Conservation (phyloP, 441 rosid species). For the Eruca vesicaria region DNA sequence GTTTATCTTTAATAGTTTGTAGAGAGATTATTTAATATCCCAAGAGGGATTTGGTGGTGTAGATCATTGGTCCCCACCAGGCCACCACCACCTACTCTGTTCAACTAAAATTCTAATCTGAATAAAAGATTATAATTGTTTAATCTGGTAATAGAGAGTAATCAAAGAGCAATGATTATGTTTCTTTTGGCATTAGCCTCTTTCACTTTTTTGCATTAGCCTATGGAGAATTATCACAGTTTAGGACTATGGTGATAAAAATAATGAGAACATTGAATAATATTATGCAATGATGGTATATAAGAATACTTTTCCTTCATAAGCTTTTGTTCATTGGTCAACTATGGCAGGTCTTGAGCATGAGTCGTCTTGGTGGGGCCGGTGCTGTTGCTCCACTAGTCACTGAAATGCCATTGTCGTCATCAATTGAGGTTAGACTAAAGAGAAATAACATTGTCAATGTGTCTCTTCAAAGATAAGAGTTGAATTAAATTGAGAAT, state of each 20-base stretch:
- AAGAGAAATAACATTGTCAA: neutral
- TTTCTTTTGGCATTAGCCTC: constrained; percentile 17
- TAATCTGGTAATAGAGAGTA: constrained; percentile 8
- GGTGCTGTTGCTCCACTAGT: constrained; percentile 99
- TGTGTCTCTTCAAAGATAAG: neutral
- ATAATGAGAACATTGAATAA: constrained; percentile 12
- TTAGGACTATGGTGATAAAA: constrained; percentile 4
- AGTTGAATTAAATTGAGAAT: neutral
- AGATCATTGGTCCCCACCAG: constrained; percentile 32
- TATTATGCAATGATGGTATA: constrained; percentile 14
- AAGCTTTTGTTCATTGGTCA: constrained; percentile 14
- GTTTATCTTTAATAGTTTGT: neutral
- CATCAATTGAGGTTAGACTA: constrained; percentile 71
- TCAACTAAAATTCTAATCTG: constrained; percentile 5
- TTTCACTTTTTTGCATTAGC: constrained; percentile 20
- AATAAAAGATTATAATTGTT: constrained; percentile 18
- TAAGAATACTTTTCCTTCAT: constrained; percentile 3
- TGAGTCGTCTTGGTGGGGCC: constrained; percentile 97
- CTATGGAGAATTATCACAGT: constrained; percentile 10
- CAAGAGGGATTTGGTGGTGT: constrained; percentile 19
- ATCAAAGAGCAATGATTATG: constrained; percentile 24
- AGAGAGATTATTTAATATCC: constrained; percentile 15
- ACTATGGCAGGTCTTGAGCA: constrained; percentile 78
- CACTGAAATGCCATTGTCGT: constrained; percentile 79
- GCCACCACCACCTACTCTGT: constrained; percentile 26